These are phyloP conservation scores for Exophiala lecanii-corni DNA, from an alignment of 2,329 filamentous ascomycete species.

Conservation along the genomic window DNA sequence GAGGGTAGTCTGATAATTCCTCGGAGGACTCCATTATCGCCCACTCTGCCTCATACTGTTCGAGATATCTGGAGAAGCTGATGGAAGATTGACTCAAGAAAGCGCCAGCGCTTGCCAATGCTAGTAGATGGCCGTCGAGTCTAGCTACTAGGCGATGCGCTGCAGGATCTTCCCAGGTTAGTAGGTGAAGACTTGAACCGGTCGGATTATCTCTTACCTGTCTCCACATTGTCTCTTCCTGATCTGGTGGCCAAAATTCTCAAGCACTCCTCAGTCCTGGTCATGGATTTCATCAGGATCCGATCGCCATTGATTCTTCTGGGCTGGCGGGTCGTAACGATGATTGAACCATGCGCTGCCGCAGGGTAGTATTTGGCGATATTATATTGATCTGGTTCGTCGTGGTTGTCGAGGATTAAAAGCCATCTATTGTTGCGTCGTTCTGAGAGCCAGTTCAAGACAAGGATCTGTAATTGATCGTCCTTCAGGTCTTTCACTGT, in stretches of 20 bases:
- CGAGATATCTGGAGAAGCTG: conserved; percentile 38
- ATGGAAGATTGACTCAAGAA: conserved; percentile 39
- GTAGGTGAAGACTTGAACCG: not conserved
- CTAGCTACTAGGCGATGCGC: conserved; percentile 29
- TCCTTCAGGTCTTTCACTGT: conserved; percentile 1
- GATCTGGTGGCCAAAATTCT: conserved; percentile 14
- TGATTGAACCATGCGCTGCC: conserved; percentile 19
- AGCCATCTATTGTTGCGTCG: conserved; percentile 24
- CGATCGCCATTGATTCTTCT: conserved; percentile 5
- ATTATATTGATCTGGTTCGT: conserved; percentile 16
- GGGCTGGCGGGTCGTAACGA: conserved; percentile 24
- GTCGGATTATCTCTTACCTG: conserved; percentile 7
- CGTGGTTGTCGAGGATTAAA: conserved; percentile 27
- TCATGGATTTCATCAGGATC: conserved; percentile 9
- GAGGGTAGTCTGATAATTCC: conserved; percentile 13
- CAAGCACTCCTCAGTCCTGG: conserved; percentile 10
- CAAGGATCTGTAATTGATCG: not conserved
- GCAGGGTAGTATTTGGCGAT: conserved; percentile 19
- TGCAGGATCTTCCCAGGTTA: conserved; percentile 8
- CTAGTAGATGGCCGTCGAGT: conserved; percentile 45
- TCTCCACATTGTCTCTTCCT: conserved; percentile 8
- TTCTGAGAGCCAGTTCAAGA: conserved; percentile 19
- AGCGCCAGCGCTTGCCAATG: conserved; percentile 43
- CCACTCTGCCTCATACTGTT: conserved; percentile 39
- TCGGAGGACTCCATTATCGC: not conserved